Base-by-base conservation (phyloP, 2,329 filamentous ascomycete genomes). In the Neofusicoccum ribis region DNA sequence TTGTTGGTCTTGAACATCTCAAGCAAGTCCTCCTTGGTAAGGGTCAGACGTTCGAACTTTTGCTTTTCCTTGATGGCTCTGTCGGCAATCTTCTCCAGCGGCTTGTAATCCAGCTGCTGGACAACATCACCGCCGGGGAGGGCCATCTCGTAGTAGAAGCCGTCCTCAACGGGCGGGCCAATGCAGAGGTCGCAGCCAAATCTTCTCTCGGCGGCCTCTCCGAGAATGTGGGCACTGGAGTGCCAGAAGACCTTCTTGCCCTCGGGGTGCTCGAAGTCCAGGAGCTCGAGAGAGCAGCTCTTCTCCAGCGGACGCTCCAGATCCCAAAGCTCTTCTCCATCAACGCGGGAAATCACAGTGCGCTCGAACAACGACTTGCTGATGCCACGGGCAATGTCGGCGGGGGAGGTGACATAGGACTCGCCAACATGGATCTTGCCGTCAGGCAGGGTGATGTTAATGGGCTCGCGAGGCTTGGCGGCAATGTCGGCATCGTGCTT, bases 1-100 rank as follows among this genome's bases (percentile, higher is more conserved):
- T 95, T 95, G 85, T 96, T 97, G 85, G 96, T 96, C 72, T 89
- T 88, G 83, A 98, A 98, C 91, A 98, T 97, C 77, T 97, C 92
- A 61, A 95, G 86, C 59, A 98, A 85, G 70, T 98, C 89, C 63
- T 94, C 91, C 81, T 98, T 98, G 69, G 91, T 91, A 74, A 97
- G 86, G 69, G 90, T 90, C 54, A 98, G 83, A 66, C 95, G 89
- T 83, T 97, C 91, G 76, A 98, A 98, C 60, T 89, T 89, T 80
- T 98, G 94, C 84, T 96, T 97, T 81, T 97, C 93, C 84, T 97
- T 97, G 79, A 96, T 91, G 69, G 95, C 93, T 75, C 89, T 90
- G 73, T 86, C 84, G 36, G 93, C 91, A 69, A 93, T 88, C 67
- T 84, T 88, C 80, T 97, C 93, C 20, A 98, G 83, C 1, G 91